Conservation (phyloP, 2,329 filamentous ascomycete species). For the Fusarium lateritium region DNA sequence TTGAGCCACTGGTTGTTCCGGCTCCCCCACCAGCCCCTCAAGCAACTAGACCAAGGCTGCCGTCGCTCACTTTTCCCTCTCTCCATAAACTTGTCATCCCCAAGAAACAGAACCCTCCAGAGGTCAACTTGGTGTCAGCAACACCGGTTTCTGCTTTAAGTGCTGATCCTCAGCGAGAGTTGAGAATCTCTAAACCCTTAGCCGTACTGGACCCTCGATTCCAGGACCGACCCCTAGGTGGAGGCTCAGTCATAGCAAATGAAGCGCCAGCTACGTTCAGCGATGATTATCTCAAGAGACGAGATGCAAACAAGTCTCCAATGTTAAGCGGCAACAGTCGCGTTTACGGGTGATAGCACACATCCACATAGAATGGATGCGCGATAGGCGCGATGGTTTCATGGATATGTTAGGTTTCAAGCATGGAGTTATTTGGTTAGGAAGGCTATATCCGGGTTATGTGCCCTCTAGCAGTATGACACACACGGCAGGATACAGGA, state of each 20-base stretch:
- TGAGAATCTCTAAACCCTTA: conserved; percentile 38
- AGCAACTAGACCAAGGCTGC: conserved; percentile 48
- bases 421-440: conserved; percentile 38
- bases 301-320: conserved; percentile 22
- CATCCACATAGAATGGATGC: not conserved
- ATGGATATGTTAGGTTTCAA: conserved; percentile 6
- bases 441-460: not conserved
- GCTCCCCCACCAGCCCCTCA: conserved; percentile 50
- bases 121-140: conserved; percentile 51
- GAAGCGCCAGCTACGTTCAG: conserved; percentile 11
- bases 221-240: conserved; percentile 27
- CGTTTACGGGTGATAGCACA: conserved; percentile 32
- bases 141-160: conserved; percentile 45
- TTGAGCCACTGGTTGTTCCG: not conserved
- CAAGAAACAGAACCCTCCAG: conserved; percentile 59
- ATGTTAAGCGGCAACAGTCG: conserved; percentile 34
- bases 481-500: conserved; percentile 3
- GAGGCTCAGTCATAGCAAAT: conserved; percentile 12
- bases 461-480: not conserved
- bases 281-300: conserved; percentile 3
- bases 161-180: conserved; percentile 14
- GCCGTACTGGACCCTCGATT: conserved; percentile 33
- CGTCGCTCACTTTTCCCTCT: conserved; percentile 57
- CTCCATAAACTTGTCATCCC: conserved; percentile 57
- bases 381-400: not conserved